Base-by-base conservation (phyloP, 2,329 filamentous ascomycete genomes). In the Chaetomiaceae sp. region DNA sequence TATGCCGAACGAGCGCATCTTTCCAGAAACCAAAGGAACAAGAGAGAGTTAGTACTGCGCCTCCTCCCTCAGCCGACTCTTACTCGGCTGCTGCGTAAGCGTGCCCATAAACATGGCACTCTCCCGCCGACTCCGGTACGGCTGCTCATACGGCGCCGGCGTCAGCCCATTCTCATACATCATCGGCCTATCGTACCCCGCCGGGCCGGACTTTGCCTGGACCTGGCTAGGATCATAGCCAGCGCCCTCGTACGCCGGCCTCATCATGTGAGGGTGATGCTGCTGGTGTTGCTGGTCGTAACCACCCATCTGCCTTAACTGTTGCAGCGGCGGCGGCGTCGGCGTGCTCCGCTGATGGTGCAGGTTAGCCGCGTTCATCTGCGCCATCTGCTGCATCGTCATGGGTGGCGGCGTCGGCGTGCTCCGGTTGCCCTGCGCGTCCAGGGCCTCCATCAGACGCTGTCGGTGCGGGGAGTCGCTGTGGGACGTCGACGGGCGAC, bases 81-180 rank as follows among this genome's bases (percentile, higher is more conserved):
- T 78, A 0, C 76, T 78, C 36, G 69, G 69, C 59, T 81, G 78
- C 19, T 75, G 72, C 49, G 72, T 77, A 29, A 80, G 66, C 19
- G 71, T 71, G 54, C 77, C 72, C 64, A 77, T 75, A 56, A 83
- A 81, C 66, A 85, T 81, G 42, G 75, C 72, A 62, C 83, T 86
- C 67, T 86, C 82, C 46, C 83, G 76, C 45, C 81, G 74, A 63
- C 75, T 79, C 61, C 72, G 79, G 56, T 71, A 71, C 8, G 66
- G 64, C 48, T 71, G 71, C 34, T 74, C 69, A 45, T 72, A 71
- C 3, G 61, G 56, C 5, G 65, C 65, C 23, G 61, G 59, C 34
- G 61, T 43, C n/a, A 63, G 53, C 2, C 63, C 54, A 40, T 60
- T 49, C 36, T 71, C 69, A 23, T 70, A 70, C 8, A 66, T 57